Evolutionary conservation across 768 basidiomycete species (phyloP), one percentile per base, ranked within the genome.

Genomic region (Tubosaeta sp.): DNA sequence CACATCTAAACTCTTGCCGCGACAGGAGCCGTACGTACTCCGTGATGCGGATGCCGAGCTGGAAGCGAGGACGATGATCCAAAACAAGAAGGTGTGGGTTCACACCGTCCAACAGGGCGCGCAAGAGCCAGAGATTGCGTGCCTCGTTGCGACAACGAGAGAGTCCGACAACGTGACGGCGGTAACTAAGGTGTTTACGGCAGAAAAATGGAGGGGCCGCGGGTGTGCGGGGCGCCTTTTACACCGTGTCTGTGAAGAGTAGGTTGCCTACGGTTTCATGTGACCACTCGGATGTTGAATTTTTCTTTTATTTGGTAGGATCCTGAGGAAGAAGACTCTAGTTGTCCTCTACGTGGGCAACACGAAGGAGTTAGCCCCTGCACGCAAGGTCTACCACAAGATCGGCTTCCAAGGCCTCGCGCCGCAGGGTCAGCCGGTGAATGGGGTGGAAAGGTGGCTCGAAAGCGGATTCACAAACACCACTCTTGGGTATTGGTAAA

Each of bases 151-250:
- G 3, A 80, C 78, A n/a, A 87, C 86, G 1, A 71, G 87, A 8
- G 80, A 81, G 56, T 80, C 74, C 26, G 70, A 73, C 1, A 71
- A 55, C 4, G 74, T 84, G 17, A 79, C 80, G 6, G 78, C 83
- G 0, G 82, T 90, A 39, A 83, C 83, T 29, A 88, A 90, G 63
- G 86, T 88, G 1, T 84, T 73, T 61, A 88, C 87, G 0, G 69
- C 75, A 50, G 72, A 76, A 0, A 26, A 57, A 5, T 83, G 78
- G 74, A 71, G 83, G 33, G 65, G 75, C 3, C 69, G 64, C 0
- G 78, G 82, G 1, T 84, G 76, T 58, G 86, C 86, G 0, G 80
- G 81, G 58, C 72, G 77, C 11, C 76, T 90, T 13, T 77, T 84
- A 3, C 72, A 80, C 3, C 68, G 70, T 14, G 84, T 86, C 14